Conservation (phyloP, 441 rosid species). For the Viola pubescens region DNA sequence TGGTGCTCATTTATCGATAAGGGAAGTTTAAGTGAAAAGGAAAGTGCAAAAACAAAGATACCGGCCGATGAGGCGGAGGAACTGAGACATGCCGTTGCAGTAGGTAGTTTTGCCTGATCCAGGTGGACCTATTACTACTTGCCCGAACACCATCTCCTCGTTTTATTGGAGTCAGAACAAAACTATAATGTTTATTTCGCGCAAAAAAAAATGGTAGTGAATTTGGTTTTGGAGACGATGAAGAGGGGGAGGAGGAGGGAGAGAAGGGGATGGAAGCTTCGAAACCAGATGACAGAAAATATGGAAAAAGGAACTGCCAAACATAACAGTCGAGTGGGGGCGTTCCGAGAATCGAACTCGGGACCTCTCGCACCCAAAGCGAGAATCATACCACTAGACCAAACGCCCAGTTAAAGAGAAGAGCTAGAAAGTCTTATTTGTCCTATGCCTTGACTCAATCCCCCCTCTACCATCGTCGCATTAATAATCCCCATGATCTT, state of each 20-base stretch:
- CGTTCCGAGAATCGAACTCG: constrained; percentile 38
- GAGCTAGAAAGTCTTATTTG: too few relatives aligned
- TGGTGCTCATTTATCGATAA: background rate
- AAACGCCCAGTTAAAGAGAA: constrained; percentile 24
- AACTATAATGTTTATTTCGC: background rate
- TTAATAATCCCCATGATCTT: too few relatives aligned
- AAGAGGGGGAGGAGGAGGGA: background rate
- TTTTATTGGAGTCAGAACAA: too few relatives aligned
- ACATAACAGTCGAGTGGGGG: constrained; percentile 8
- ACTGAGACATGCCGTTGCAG: constrained; percentile 98
- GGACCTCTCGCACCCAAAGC: constrained; percentile 55
- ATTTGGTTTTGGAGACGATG: background rate
- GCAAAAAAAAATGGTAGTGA: background rate
- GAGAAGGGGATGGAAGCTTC: background rate
- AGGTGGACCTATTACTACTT: constrained; percentile 92
- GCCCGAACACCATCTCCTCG: constrained; percentile 67
- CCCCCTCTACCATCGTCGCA: too few relatives aligned
- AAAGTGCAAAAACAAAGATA: constrained; percentile 8
- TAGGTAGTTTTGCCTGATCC: constrained; percentile 94
- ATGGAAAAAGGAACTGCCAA: too few relatives aligned
- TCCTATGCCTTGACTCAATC: too few relatives aligned
- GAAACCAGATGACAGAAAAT: too few relatives aligned
- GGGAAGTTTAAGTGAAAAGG: background rate
- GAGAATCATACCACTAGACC: constrained; percentile 62
- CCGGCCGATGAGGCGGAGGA: constrained; percentile 83